phyloP scores from a whole-genome alignment of 2,329 filamentous ascomycete genomes.

The Metarhizium sp. region DNA sequence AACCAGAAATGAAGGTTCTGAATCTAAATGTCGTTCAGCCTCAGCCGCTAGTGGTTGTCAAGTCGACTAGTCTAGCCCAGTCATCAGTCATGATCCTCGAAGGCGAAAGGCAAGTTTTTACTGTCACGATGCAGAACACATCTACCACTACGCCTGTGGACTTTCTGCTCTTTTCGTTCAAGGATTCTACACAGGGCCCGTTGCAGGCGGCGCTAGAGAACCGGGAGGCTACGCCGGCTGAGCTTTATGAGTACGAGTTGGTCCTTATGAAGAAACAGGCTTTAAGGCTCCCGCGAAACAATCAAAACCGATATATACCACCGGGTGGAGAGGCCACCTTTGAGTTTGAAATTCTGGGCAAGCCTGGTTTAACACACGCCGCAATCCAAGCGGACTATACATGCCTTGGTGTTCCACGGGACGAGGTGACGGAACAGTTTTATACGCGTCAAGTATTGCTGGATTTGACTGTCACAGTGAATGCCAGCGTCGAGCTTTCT shows the following conservation, averaged over 20 bases:
- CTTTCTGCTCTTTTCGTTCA: conserved; percentile 78
- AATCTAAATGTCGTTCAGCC: conserved; percentile 66
- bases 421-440: conserved; percentile 62
- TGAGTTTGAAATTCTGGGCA: conserved; percentile 76
- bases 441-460: conserved; percentile 77
- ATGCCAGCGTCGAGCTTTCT: conserved; percentile 76
- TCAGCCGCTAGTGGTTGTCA: conserved; percentile 69
- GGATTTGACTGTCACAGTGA: conserved; percentile 80
- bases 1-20: conserved; percentile 41
- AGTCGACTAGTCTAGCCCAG: conserved; percentile 69
- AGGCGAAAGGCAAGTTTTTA: conserved; percentile 72
- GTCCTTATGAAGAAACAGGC: conserved; percentile 69
- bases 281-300: conserved; percentile 44
- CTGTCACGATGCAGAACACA: conserved; percentile 69
- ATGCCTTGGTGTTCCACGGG: conserved; percentile 60
- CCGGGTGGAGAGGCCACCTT: conserved; percentile 63
- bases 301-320: conserved; percentile 49
- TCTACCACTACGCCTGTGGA: conserved; percentile 65
- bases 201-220: conserved; percentile 66
- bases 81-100: conserved; percentile 88
- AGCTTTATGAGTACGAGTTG: conserved; percentile 79
- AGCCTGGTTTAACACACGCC: conserved; percentile 72
- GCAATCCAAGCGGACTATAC: conserved; percentile 82
- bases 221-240: conserved; percentile 67
- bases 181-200: conserved; percentile 74